Evolutionary conservation across 768 basidiomycete genomes (phyloP).

Genomic region (Podaxis sp.): DNA sequence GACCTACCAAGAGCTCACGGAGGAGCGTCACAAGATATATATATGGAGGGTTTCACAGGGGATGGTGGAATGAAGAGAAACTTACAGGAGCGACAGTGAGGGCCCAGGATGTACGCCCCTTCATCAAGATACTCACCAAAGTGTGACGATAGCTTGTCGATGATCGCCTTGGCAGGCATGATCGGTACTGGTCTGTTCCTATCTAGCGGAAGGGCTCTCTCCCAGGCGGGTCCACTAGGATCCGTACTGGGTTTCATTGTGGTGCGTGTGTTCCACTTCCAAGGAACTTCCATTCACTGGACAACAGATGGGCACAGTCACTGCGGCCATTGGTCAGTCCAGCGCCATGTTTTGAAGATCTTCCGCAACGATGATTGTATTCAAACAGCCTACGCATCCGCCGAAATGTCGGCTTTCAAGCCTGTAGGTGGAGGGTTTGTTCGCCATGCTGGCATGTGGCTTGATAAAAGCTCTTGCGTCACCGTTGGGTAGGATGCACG

Average conservation of each 20-base stretch:
- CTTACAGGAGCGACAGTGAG: constrained; percentile 30
- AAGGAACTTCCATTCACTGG: background rate
- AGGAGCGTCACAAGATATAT: background rate
- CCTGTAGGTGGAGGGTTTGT: constrained; percentile 58
- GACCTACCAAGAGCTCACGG: background rate
- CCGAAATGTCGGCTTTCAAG: constrained; percentile 58
- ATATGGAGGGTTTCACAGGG: background rate
- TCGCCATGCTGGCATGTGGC: constrained; percentile 47
- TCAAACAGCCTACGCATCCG: constrained; percentile 28
- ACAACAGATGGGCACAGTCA: constrained; percentile 30
- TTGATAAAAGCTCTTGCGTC: constrained; percentile 38
- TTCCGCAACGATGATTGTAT: background rate
- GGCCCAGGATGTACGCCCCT: background rate
- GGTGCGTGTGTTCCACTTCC: constrained; percentile 23
- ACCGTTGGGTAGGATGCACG: constrained; percentile 23
- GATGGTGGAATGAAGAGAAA: constrained; percentile 23
- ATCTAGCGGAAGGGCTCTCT: constrained; percentile 46
- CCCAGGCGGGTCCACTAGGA: constrained; percentile 53
- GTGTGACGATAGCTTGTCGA: constrained; percentile 23
- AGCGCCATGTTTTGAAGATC: background rate
- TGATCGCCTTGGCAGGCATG: constrained; percentile 32
- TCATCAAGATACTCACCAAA: background rate
- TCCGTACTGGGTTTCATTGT: constrained; percentile 43
- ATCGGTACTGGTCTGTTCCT: constrained; percentile 60
- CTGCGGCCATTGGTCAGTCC: constrained; percentile 26